Percentiles rank a stretch among this genome's conserved stretches.
phyloP scores from a whole-genome alignment of 2,329 filamentous ascomycete genomes.

The Diaporthe destruens region DNA sequence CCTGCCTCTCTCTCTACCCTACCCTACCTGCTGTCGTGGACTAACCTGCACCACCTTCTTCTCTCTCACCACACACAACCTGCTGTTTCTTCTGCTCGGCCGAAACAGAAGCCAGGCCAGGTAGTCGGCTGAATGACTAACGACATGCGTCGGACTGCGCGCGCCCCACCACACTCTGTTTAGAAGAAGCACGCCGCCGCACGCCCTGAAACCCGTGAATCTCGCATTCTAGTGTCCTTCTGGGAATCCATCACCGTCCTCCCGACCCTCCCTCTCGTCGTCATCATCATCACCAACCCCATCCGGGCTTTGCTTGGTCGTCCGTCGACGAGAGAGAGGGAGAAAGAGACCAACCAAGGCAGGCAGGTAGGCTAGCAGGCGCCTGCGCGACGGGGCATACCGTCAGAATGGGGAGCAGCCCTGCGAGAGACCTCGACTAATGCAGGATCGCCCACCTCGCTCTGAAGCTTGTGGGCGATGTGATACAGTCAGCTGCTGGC shows the following conservation, averaged over 20 bases:
- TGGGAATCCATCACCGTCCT: slow-evolving; percentile 15
- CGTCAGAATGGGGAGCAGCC: not conserved
- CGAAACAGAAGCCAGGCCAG: slow-evolving; percentile 6
- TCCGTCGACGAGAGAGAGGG: too few species aligned
- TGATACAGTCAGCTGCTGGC: slow-evolving; percentile 3
- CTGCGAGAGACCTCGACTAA: slow-evolving; percentile 30
- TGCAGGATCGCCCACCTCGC: slow-evolving; percentile 28
- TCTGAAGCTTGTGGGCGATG: slow-evolving; percentile 18
- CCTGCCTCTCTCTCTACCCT: too few species aligned
- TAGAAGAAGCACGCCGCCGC: slow-evolving; percentile 31
- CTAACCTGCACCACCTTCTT: not conserved
- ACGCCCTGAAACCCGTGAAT: slow-evolving; percentile 9
- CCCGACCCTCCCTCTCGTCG: not conserved
- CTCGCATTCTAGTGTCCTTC: slow-evolving; percentile 27
- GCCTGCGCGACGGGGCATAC: not conserved
- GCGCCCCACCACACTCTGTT: slow-evolving; percentile 20
- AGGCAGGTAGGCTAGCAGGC: not conserved
- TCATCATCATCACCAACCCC: too few species aligned
- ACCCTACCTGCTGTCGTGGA: not conserved
- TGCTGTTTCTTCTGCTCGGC: slow-evolving; percentile 3
- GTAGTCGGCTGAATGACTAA: not conserved
- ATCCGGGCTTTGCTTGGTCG: not conserved
- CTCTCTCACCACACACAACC: not conserved
- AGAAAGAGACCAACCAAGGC: not conserved
- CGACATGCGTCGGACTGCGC: slow-evolving; percentile 28